phyloP scores from a whole-genome alignment of 345 rosid species.

The Lepidium africanum region DNA sequence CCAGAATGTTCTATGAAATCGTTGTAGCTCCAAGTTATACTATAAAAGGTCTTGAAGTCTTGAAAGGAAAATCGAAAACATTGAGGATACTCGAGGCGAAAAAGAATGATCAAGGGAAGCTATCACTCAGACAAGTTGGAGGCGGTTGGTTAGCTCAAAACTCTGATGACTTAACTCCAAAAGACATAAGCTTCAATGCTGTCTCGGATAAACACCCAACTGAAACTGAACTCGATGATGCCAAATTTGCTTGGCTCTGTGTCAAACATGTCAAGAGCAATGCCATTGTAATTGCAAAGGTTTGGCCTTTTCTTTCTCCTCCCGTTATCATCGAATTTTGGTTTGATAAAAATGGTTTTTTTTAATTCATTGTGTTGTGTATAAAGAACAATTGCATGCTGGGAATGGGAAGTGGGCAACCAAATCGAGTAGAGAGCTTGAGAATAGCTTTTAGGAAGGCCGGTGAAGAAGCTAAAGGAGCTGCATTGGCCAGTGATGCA shows the following conservation, averaged over 20 bases:
- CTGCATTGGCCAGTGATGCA: conserved; percentile 96
- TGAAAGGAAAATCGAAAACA: conserved; percentile 82
- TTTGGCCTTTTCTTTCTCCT: conserved; percentile 18
- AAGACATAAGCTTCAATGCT: conserved; percentile 57
- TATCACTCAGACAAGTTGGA: conserved; percentile 74
- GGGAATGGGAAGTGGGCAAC: conserved; percentile 99
- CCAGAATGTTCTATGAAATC: conserved; percentile 93
- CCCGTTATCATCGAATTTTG: too few species aligned
- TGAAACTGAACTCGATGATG: conserved; percentile 60
- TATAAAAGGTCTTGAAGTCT: conserved; percentile 80
- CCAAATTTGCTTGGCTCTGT: conserved; percentile 95
- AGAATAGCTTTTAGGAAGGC: conserved; percentile 86
- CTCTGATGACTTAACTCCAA: conserved; percentile 73
- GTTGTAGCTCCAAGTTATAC: conserved; percentile 90
- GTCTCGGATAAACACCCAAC: conserved; percentile 55
- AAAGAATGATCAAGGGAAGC: conserved; percentile 65
- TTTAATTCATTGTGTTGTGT: neutral
- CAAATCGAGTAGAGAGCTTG: conserved; percentile 82
- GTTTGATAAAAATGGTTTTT: too few species aligned
- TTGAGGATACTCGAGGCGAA: conserved; percentile 82
- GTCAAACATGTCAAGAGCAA: conserved; percentile 98
- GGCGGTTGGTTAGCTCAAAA: conserved; percentile 96
- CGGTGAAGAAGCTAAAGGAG: conserved; percentile 90
- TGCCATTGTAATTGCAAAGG: conserved; percentile 94
- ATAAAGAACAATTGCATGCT: conserved; percentile 77